Base-by-base conservation (phyloP, 2,329 filamentous ascomycete genomes). In the Epichloe gansuensis region DNA sequence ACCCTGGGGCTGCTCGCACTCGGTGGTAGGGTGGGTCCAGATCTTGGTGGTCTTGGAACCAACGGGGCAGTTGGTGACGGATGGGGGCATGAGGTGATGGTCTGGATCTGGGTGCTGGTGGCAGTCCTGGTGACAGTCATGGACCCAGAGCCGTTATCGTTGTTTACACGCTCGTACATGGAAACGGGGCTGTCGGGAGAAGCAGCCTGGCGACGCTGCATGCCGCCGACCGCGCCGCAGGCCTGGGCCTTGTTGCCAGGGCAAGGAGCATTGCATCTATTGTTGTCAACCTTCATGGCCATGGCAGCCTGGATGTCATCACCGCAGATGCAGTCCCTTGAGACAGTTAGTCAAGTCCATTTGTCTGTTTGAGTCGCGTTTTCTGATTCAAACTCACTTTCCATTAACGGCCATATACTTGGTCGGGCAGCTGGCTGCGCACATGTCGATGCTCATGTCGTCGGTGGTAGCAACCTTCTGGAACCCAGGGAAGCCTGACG, bases 311-410 rank as follows among this genome's bases (percentile, higher is more conserved):
- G 54, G 17, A 65, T 43, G 0, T 6, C 12, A 0, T 41, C 49
- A 7, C 62, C 63, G 46, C 66, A 68, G 60, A 63, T 65, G 56
- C 66, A 68, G 51, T 61, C 57, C 48, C 63, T 65, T n/a, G 2
- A 3, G 8, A 5, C 8, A 2, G 48, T 50, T 9, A 50, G 48
- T 25, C 41, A n/a, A 3, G 17, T 39, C 35, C 21, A 39, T 43
- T 34, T 21, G 15, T 25, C 15, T 37, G 3, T 42, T 50, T 21
- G 7, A 3, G 7, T 34, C 25, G 4, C 11, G 37, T 6, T 15
- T 12, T 9, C 5, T n/a, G 3, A 11, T 11, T 31, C 38, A 12
- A 4, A 57, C 61, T 61, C 42, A 60, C 63, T 50, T 59, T 43
- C 59, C 56, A 46, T 55, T 53, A 42, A 60, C 54, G 51, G 61